These are phyloP conservation scores for Alternaria infectoria DNA, from an alignment of 2,329 filamentous ascomycete species.

Conservation along the genomic window DNA sequence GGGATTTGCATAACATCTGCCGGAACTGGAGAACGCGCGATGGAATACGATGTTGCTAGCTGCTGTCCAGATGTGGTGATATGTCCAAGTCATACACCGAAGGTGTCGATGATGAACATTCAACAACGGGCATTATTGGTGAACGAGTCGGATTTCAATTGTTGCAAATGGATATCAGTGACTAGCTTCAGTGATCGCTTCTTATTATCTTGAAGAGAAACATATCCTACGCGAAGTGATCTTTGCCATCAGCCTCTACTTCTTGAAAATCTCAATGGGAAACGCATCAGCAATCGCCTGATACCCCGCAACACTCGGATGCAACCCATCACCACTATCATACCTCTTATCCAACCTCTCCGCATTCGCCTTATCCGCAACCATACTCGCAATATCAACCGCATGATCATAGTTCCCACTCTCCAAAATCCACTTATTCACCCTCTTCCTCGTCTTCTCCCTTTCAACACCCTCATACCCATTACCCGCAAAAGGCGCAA, in stretches of 20 bases:
- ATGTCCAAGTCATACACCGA: too few species aligned
- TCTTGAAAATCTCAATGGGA: constrained; percentile 60
- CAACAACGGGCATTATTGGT: too few species aligned
- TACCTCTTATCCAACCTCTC: constrained; percentile 57
- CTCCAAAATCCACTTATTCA: constrained; percentile 67
- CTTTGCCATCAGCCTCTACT: not conserved
- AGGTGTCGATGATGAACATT: too few species aligned
- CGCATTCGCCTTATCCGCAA: constrained; percentile 59
- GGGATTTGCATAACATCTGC: too few species aligned
- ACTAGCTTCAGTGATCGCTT: too few species aligned
- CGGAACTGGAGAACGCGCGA: too few species aligned
- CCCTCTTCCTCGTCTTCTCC: constrained; percentile 61
- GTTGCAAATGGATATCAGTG: too few species aligned
- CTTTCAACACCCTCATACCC: constrained; percentile 52
- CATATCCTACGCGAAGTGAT: too few species aligned
- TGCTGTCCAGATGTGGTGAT: too few species aligned
- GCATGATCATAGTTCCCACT: constrained; percentile 64
- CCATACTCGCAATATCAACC: constrained; percentile 66
- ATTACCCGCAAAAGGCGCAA: constrained; percentile 66
- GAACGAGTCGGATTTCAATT: too few species aligned
- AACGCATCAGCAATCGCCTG: constrained; percentile 65
- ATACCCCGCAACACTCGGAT: constrained; percentile 67
- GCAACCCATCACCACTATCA: constrained; percentile 69
- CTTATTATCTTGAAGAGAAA: too few species aligned
- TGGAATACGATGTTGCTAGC: too few species aligned